Percentiles rank a stretch among this genome's conserved stretches.
Evolutionary conservation across 306 rosid genomes (phyloP).

Genomic region (Cucurbita ficifolia): DNA sequence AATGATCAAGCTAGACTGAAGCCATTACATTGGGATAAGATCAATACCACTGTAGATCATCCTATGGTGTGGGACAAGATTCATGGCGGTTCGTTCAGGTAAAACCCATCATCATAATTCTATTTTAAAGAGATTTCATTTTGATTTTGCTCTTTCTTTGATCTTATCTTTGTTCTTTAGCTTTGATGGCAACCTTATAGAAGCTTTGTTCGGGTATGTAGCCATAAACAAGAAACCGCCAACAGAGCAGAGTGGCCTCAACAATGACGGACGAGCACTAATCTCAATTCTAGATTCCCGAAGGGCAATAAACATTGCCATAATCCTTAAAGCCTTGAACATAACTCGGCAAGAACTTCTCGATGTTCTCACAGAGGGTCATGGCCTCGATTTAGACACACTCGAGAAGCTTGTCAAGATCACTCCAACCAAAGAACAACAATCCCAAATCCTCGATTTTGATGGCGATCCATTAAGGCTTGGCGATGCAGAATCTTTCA

Average conservation of each 20-base stretch:
- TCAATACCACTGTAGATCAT: conserved; percentile 56
- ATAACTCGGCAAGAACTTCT: conserved; percentile 44
- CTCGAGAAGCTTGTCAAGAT: conserved; percentile 71
- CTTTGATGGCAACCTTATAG: conserved; percentile 70
- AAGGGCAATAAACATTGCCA: too few species aligned
- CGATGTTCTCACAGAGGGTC: conserved; percentile 52
- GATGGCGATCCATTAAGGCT: conserved; percentile 45
- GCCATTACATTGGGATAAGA: conserved; percentile 93
- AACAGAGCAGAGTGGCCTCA: conserved; percentile 22
- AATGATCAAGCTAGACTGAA: conserved; percentile 31
- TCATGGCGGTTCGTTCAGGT: conserved; percentile 68
- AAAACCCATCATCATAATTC: neutral
- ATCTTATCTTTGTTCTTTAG: conserved; percentile 17
- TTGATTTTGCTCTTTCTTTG: neutral
- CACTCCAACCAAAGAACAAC: conserved; percentile 64
- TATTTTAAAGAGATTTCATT: neutral
- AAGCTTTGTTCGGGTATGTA: conserved; percentile 59
- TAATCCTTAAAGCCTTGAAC: conserved; percentile 49
- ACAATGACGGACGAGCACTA: conserved; percentile 25
- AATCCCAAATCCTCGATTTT: conserved; percentile 41
- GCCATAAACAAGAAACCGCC: conserved; percentile 14
- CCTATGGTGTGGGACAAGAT: conserved; percentile 78
- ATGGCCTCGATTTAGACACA: conserved; percentile 46
- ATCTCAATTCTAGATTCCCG: conserved; percentile 56
- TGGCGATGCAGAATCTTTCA: conserved; percentile 68